Evolutionary conservation across 441 rosid species (phyloP).

Genomic region (Gossypium davidsonii): DNA sequence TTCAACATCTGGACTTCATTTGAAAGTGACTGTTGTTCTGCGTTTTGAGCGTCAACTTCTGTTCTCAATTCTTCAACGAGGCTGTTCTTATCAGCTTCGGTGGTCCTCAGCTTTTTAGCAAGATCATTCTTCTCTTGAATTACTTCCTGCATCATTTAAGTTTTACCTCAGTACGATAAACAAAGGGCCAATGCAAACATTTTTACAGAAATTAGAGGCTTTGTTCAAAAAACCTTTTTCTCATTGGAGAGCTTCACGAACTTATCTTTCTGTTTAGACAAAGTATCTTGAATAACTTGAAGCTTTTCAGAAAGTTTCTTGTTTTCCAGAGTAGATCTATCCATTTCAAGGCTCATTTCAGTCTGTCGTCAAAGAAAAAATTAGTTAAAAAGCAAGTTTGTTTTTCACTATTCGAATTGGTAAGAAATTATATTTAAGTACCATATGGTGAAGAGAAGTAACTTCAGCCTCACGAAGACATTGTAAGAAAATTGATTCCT

Average conservation of each 20-base stretch:
- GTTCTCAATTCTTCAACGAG: conserved; percentile 83
- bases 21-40: conserved; percentile 74
- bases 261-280: conserved; percentile 82
- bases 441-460: conserved; percentile 29
- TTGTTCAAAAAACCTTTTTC: conserved; percentile 37
- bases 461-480: conserved; percentile 74
- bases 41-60: conserved; percentile 64
- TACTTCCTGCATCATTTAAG: conserved; percentile 2
- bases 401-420: not conserved
- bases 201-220: not conserved
- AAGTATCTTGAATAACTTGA: conserved; percentile 82
- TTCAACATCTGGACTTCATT: conserved; percentile 77
- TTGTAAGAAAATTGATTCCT: conserved; percentile 49
- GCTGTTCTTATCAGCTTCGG: conserved; percentile 82
- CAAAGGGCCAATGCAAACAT: not conserved
- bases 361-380: conserved; percentile 46
- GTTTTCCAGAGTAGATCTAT: conserved; percentile 71
- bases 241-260: conserved; percentile 59
- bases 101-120: conserved; percentile 70
- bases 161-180: not conserved
- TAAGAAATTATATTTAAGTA: not conserved
- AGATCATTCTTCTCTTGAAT: conserved; percentile 80
- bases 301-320: conserved; percentile 75
- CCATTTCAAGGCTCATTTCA: conserved; percentile 83
- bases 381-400: conserved; percentile 13